Evolutionary conservation across 768 basidiomycete genomes (phyloP), one percentile per base, ranked within the genome.

Genomic region (Imleria badia): DNA sequence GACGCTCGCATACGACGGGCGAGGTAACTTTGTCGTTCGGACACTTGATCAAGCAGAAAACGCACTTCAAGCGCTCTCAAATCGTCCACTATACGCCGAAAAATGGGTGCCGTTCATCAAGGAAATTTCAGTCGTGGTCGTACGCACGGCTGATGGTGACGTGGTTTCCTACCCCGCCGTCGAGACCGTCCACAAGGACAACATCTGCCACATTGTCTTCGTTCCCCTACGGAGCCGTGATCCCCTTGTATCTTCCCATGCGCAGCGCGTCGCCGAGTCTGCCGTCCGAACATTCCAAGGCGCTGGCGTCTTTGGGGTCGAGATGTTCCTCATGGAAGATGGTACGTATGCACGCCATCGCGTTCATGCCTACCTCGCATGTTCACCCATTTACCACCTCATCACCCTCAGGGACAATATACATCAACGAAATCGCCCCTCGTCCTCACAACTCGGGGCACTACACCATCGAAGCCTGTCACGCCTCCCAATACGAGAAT

Each of bases 381-480:
- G 19, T 14, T 8, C 26, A n/a, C 6, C 9, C 3, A 30, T 44
- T 15, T 31, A 52, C n/a, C 14, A 14, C 13, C 23, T 17, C 15
- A 15, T 13, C 29, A 26, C 5, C n/a, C 14, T 6, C 60, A 95
- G 94, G 89, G 13, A 70, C 77, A 1, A 80, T 98, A 1, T 84
- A 85, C 54, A 81, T 99, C 59, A 99, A 99, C 71, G 97, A 99
- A 75, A 96, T 99, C 56, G 97, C 97, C 0, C 97, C 97, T 13
- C 83, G 97, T 17, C 96, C 97, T 2, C 97, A 99, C 70, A 99
- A 98, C 74, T 98, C 95, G 10, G 97, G 96, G 0, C 97, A 99
- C 70, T 96, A 98, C 72, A 97, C 95, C 29, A 98, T 98, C 66
- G 97, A 98, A 74, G 94, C 96, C 0, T 98, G 94, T 71, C 80